These are phyloP conservation scores for Aureobasidium sp. DNA, from an alignment of 2,329 filamentous ascomycete genomes.

Conservation along the genomic window DNA sequence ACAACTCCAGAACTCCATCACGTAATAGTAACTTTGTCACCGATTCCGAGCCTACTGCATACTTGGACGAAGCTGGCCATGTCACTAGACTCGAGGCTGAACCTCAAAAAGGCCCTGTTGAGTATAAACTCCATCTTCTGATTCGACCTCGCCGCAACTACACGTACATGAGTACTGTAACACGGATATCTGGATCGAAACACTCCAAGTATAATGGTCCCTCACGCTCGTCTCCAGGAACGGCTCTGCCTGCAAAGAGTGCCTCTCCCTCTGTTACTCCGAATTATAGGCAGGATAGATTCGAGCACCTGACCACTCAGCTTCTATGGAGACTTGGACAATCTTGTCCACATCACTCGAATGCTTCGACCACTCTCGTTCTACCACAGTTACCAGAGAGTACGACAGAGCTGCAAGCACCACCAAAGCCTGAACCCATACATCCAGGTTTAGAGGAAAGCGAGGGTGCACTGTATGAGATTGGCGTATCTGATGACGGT, in stretches of 20 bases:
- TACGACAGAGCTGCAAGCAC: slow-evolving; percentile 52
- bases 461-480: slow-evolving; percentile 88
- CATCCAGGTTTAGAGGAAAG: slow-evolving; percentile 82
- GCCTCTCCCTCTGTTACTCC: slow-evolving; percentile 45
- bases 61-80: slow-evolving; percentile 25
- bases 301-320: slow-evolving; percentile 91
- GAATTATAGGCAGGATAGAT: slow-evolving; percentile 71
- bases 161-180: slow-evolving; percentile 59
- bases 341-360: slow-evolving; percentile 83
- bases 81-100: slow-evolving; percentile 78
- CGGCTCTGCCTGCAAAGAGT: slow-evolving; percentile 26
- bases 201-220: slow-evolving; percentile 16
- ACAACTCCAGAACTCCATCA: not conserved
- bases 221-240: slow-evolving; percentile 29
- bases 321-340: slow-evolving; percentile 92
- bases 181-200: slow-evolving; percentile 45
- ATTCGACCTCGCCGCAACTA: slow-evolving; percentile 72
- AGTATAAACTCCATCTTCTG: slow-evolving; percentile 92
- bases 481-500: slow-evolving; percentile 92
- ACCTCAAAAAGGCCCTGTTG: slow-evolving; percentile 86
- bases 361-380: slow-evolving; percentile 66
- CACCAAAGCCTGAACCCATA: slow-evolving; percentile 47
- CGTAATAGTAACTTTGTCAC: not conserved
- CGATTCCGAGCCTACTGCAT: not conserved
- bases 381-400: slow-evolving; percentile 68